These are phyloP conservation scores for Globisporangium emineosum DNA, from an alignment of 352 stramenopile species.

Conservation along the genomic window DNA sequence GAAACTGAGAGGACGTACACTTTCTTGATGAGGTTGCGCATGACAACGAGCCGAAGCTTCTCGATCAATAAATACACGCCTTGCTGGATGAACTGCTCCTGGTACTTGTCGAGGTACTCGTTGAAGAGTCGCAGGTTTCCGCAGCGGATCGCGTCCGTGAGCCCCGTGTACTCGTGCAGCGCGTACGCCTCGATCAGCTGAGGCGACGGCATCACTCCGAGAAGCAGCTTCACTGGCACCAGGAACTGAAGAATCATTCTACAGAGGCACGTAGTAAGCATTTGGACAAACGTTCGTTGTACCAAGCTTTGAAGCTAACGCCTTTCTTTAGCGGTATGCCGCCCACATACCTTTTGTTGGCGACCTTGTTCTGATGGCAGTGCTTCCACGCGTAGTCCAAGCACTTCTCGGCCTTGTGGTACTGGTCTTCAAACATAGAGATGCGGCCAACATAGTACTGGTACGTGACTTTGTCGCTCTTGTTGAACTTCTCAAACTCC, in stretches of 20 bases:
- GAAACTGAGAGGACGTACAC: conserved; percentile 61
- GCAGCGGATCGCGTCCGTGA: conserved; percentile 89
- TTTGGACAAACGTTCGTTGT: neutral
- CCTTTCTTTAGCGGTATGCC: neutral
- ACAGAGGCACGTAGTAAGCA: neutral
- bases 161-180: conserved; percentile 80
- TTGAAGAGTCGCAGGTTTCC: conserved; percentile 94
- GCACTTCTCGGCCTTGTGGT: conserved; percentile 92
- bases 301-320: no score
- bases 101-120: conserved; percentile 88
- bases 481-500: conserved; percentile 77
- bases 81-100: conserved; percentile 87
- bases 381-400: conserved; percentile 93
- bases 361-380: conserved; percentile 78
- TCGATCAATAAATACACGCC: conserved; percentile 96
- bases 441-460: conserved; percentile 95
- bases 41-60: conserved; percentile 93
- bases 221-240: conserved; percentile 92
- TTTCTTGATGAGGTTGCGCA: conserved; percentile 96
- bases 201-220: conserved; percentile 90
- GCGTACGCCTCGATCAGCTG: conserved; percentile 90
- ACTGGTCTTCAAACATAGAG: conserved; percentile 97
- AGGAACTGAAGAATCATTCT: conserved; percentile 94
- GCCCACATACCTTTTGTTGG: conserved; percentile 82
- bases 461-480: conserved; percentile 93